phyloP scores from a whole-genome alignment of 2,329 filamentous ascomycete species.

The Zarea fungicola region DNA sequence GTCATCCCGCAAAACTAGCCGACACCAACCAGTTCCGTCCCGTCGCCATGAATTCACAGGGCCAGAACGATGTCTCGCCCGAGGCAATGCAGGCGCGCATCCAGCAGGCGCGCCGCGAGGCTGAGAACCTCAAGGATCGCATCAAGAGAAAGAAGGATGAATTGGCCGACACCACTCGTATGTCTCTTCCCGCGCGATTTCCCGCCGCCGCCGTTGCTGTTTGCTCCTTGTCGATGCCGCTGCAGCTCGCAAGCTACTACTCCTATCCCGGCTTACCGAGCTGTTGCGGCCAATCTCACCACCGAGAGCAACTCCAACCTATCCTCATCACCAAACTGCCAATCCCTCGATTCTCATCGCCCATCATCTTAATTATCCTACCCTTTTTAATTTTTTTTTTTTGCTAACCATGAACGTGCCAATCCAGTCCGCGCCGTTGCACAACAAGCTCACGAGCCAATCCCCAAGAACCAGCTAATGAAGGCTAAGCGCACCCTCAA shows the following conservation, averaged over 20 bases:
- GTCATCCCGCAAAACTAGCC: slow-evolving; percentile 4
- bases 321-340: neutral
- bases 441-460: slow-evolving; percentile 83
- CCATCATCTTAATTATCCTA: neutral
- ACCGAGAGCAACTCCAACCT: neutral
- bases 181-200: slow-evolving; percentile 37
- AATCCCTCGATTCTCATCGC: neutral
- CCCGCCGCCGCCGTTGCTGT: slow-evolving; percentile 16
- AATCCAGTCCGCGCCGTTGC: slow-evolving; percentile 80
- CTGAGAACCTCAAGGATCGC: slow-evolving; percentile 93
- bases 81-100: slow-evolving; percentile 90
- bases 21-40: slow-evolving; percentile 13
- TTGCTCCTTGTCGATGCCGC: no score
- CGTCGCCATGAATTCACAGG: slow-evolving; percentile 51
- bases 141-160: slow-evolving; percentile 99
- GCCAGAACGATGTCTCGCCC: slow-evolving; percentile 59
- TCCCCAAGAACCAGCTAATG: slow-evolving; percentile 90
- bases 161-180: slow-evolving; percentile 94
- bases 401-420: neutral
- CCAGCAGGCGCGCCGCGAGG: slow-evolving; percentile 89
- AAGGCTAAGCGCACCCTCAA: slow-evolving; percentile 95
- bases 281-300: neutral
- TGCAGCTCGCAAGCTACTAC: no score
- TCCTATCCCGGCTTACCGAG: neutral
- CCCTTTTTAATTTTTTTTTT: slow-evolving; percentile 18